phyloP scores from a whole-genome alignment of 352 stramenopile species.

The Pythium rishiriense region DNA sequence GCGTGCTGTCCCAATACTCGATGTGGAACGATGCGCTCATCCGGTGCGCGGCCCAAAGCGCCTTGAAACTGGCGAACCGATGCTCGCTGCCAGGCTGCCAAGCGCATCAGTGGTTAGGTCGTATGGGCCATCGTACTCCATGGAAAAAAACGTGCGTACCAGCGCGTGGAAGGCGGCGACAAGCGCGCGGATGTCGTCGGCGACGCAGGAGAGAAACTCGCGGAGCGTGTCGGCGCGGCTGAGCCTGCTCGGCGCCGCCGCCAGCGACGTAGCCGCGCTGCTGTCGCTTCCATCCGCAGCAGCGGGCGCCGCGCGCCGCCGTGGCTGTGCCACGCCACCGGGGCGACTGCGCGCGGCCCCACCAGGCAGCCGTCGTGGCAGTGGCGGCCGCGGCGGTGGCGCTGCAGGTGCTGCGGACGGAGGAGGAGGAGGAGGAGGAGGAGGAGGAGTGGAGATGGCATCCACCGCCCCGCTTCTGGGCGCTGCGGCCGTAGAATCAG shows the following conservation, averaged over 20 bases:
- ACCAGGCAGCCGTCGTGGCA: not conserved
- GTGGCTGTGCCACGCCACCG: constrained; percentile 4
- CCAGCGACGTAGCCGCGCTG: not conserved
- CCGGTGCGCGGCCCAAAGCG: constrained; percentile 39
- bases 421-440: not conserved
- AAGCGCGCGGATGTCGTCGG: not conserved
- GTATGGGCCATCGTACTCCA: not conserved
- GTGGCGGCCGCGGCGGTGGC: constrained; percentile 8
- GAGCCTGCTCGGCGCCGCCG: not conserved
- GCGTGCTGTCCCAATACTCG: constrained; percentile 76
- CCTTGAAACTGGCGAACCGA: constrained; percentile 48
- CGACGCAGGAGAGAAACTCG: constrained; percentile 15
- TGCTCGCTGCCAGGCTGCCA: constrained; percentile 27
- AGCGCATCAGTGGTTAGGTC: not conserved
- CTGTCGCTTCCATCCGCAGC: constrained; percentile 7
- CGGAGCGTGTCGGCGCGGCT: constrained; percentile 3
- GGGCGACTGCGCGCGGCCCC: not conserved
- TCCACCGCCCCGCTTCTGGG: too few species aligned
- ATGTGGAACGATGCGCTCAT: constrained; percentile 70
- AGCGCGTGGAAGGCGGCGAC: constrained; percentile 7
- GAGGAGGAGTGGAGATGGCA: not conserved
- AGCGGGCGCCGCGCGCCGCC: not conserved
- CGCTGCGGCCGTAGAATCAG: not conserved
- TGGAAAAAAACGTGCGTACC: not conserved
- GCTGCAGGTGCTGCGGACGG: not conserved